Conservation (phyloP, 495 filamentous ascomycete species). For the Lichenothelia convexa region DNA sequence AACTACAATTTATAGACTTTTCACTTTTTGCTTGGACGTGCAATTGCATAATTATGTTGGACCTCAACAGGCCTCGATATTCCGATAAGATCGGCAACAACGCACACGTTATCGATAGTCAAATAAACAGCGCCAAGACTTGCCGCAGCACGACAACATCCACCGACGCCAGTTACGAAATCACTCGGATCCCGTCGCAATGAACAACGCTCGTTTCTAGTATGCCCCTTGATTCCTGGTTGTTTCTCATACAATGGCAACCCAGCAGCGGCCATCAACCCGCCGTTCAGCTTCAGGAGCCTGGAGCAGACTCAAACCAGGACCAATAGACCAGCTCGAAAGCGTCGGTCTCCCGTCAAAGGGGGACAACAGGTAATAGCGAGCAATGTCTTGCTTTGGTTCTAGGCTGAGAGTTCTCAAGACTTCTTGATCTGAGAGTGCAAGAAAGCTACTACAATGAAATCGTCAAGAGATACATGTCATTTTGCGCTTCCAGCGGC, state of each 20-base stretch:
- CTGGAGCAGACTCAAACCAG: slow-evolving; percentile 55
- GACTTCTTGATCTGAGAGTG: slow-evolving; percentile 52
- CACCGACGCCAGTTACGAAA: too few relatives aligned
- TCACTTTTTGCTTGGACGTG: too few relatives aligned
- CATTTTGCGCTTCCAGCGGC: slow-evolving; percentile 54
- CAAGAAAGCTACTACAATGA: slow-evolving; percentile 74
- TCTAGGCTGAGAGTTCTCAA: slow-evolving; percentile 15
- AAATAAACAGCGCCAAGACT: too few relatives aligned
- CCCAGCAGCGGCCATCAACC: slow-evolving; percentile 14
- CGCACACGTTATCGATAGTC: too few relatives aligned
- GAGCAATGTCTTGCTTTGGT: neutral
- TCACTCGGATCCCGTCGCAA: too few relatives aligned
- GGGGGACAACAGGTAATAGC: slow-evolving; percentile 39
- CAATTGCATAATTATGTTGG: too few relatives aligned
- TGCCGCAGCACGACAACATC: too few relatives aligned
- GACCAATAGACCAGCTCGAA: slow-evolving; percentile 52
- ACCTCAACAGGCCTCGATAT: too few relatives aligned
- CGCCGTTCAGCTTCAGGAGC: slow-evolving; percentile 32
- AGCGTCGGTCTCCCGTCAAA: slow-evolving; percentile 71
- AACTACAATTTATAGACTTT: too few relatives aligned
- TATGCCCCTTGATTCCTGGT: too few relatives aligned
- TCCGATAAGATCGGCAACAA: too few relatives aligned
- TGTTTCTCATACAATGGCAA: slow-evolving; percentile 10
- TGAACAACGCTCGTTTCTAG: too few relatives aligned
- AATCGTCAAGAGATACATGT: slow-evolving; percentile 72